Percentiles rank a stretch among this genome's conserved stretches.
phyloP scores from a whole-genome alignment of 768 basidiomycete species.

The Xanthoconium purpureum region DNA sequence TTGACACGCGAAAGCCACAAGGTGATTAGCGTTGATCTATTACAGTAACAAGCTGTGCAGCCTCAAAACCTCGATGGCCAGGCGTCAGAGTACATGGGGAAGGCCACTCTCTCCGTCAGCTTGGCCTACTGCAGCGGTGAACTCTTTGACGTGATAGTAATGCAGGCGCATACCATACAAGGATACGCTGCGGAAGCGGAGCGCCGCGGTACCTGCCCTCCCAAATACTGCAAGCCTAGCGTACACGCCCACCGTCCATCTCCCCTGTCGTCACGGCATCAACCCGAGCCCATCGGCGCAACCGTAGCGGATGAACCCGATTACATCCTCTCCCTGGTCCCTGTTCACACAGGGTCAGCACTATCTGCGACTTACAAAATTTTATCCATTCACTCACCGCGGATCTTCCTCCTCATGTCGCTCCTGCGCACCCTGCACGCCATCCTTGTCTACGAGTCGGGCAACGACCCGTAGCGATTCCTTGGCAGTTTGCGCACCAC shows the following conservation, averaged over 20 bases:
- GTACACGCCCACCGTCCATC: conserved; percentile 12
- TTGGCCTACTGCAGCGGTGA: not conserved
- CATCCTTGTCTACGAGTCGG: conserved; percentile 59
- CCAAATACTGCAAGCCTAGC: conserved; percentile 28
- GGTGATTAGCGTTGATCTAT: conserved; percentile 16
- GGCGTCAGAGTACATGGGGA: not conserved
- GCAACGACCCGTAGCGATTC: conserved; percentile 57
- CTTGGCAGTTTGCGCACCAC: conserved; percentile 46
- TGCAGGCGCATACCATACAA: conserved; percentile 13
- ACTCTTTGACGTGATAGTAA: not conserved
- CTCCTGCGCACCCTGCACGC: conserved; percentile 43
- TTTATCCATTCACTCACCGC: conserved; percentile 39
- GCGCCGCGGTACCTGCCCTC: conserved; percentile 21
- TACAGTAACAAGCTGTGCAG: conserved; percentile 13
- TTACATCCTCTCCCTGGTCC: conserved; percentile 43
- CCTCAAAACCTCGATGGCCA: no score
- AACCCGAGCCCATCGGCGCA: conserved; percentile 53
- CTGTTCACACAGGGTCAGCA: conserved; percentile 32
- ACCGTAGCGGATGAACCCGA: conserved; percentile 55
- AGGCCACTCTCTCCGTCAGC: not conserved
- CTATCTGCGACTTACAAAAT: not conserved
- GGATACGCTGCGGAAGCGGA: conserved; percentile 20
- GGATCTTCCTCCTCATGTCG: conserved; percentile 37
- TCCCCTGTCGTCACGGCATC: conserved; percentile 40
- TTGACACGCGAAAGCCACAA: conserved; percentile 13